Percentiles rank a stretch among this genome's conserved stretches.
These are phyloP conservation scores for Thelonectria blattea DNA, from an alignment of 2,329 filamentous ascomycete genomes.

Conservation along the genomic window DNA sequence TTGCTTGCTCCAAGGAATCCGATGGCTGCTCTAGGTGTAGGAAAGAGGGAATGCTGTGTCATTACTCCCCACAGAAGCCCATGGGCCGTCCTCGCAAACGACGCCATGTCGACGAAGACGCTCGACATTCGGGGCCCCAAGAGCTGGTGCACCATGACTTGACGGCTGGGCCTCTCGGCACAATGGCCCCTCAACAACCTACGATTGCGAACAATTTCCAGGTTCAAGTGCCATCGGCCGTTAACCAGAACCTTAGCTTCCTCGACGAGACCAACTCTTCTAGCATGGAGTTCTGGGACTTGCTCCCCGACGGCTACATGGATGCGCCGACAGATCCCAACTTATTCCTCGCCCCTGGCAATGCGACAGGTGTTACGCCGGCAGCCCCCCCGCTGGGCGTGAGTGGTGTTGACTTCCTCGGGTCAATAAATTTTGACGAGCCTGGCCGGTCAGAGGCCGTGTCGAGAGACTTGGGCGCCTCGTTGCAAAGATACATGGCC, in stretches of 20 bases:
- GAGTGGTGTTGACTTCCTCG: slow-evolving; percentile 40
- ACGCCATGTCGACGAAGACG: slow-evolving; percentile 47
- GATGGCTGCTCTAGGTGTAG: slow-evolving; percentile 65
- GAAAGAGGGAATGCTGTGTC: slow-evolving; percentile 61
- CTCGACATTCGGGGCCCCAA: slow-evolving; percentile 5
- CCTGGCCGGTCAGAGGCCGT: slow-evolving; percentile 35
- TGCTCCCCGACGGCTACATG: slow-evolving; percentile 40
- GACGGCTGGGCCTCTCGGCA: background rate
- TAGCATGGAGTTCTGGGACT: slow-evolving; percentile 46
- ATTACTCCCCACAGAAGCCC: slow-evolving; percentile 69
- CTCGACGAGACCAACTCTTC: slow-evolving; percentile 38
- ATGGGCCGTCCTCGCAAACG: slow-evolving; percentile 71
- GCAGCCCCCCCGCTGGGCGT: slow-evolving; percentile 27
- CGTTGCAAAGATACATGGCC: slow-evolving; percentile 36
- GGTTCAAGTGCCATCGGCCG: slow-evolving; percentile 14
- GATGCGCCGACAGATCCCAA: slow-evolving; percentile 29
- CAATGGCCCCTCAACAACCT: slow-evolving; percentile 1
- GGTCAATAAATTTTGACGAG: slow-evolving; percentile 43
- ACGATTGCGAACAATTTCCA: slow-evolving; percentile 8
- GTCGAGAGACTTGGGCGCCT: slow-evolving; percentile 40
- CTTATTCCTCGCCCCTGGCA: slow-evolving; percentile 21
- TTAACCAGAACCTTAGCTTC: slow-evolving; percentile 46
- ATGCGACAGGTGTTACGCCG: slow-evolving; percentile 10
- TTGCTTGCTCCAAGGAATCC: slow-evolving; percentile 68
- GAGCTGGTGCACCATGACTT: slow-evolving; percentile 16